Evolutionary conservation across 768 basidiomycete genomes (phyloP).

Genomic region (Pulveroboletus ravenelii): DNA sequence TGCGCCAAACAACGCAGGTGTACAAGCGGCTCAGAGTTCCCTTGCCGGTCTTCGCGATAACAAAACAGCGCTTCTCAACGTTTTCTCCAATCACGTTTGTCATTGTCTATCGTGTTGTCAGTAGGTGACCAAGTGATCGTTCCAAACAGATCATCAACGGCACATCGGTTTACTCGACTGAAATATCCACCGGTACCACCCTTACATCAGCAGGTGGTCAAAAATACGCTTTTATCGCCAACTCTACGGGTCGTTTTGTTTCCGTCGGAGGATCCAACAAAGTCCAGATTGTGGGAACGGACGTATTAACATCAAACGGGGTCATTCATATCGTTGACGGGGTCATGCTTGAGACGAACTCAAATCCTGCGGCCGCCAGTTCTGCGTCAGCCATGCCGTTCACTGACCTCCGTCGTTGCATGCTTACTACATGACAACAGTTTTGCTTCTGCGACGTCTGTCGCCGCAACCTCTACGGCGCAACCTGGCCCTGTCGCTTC

Average conservation of each 20-base stretch:
- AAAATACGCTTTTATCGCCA: constrained; percentile 44
- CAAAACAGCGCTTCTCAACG: constrained; percentile 36
- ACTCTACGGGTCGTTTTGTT: constrained; percentile 57
- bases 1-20: constrained; percentile 52
- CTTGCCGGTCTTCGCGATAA: constrained; percentile 39
- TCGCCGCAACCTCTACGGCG: constrained; percentile 34
- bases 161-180: constrained; percentile 57
- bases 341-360: constrained; percentile 45
- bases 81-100: constrained; percentile 61
- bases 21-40: constrained; percentile 35
- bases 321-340: constrained; percentile 61
- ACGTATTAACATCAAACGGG: constrained; percentile 62
- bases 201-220: constrained; percentile 57
- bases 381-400: constrained; percentile 44
- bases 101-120: background rate
- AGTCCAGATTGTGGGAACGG: constrained; percentile 52
- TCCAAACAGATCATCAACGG: constrained; percentile 58
- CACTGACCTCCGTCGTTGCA: background rate
- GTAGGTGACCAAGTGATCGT: background rate
- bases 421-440: constrained; percentile 18
- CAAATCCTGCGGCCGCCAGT: constrained; percentile 41
- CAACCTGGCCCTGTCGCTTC: constrained; percentile 41
- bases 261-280: constrained; percentile 38
- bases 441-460: constrained; percentile 45
- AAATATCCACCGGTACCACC: constrained; percentile 34